A percentile compares a stretch with the other conserved stretches of the same genome.
Evolutionary conservation across 345 rosid species (phyloP).

Genomic region (Aurinia saxatilis): DNA sequence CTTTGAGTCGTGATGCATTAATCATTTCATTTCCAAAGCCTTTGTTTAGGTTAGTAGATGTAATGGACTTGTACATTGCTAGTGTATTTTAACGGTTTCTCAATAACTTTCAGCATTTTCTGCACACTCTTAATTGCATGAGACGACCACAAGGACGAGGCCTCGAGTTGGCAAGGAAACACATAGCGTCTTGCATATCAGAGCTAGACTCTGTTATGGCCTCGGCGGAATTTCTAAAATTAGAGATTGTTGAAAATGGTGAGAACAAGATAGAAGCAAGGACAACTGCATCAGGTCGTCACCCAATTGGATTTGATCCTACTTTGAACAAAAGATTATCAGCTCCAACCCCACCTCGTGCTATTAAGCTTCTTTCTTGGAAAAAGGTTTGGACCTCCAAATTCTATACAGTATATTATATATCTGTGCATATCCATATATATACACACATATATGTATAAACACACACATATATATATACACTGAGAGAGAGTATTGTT

Average conservation of each 20-base stretch:
- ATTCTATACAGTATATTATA: background rate
- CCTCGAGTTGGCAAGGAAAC: conserved; percentile 82
- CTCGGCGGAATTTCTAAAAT: conserved; percentile 46
- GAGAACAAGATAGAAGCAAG: conserved; percentile 41
- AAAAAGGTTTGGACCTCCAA: conserved; percentile 45
- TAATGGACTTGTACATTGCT: conserved; percentile 2
- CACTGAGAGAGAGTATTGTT: background rate
- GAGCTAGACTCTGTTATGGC: conserved; percentile 62
- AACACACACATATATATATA: background rate
- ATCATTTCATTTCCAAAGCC: background rate
- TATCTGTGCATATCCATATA: background rate
- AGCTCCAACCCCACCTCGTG: conserved; percentile 95
- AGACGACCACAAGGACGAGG: conserved; percentile 97
- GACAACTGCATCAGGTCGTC: conserved; percentile 84
- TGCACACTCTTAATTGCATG: conserved; percentile 74
- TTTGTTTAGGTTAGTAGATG: background rate
- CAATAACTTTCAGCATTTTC: conserved; percentile 68
- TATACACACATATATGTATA: too few species aligned
- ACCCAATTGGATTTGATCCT: conserved; percentile 90
- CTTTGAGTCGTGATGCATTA: background rate
- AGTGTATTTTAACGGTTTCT: conserved; percentile 16
- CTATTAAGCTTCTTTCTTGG: conserved; percentile 85
- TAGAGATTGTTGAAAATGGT: conserved; percentile 29
- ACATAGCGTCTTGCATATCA: conserved; percentile 67
- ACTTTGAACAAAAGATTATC: conserved; percentile 72